A percentile compares a stretch with the other conserved stretches of the same genome.
phyloP scores from a whole-genome alignment of 345 rosid species.

The Kandelia obovata region DNA sequence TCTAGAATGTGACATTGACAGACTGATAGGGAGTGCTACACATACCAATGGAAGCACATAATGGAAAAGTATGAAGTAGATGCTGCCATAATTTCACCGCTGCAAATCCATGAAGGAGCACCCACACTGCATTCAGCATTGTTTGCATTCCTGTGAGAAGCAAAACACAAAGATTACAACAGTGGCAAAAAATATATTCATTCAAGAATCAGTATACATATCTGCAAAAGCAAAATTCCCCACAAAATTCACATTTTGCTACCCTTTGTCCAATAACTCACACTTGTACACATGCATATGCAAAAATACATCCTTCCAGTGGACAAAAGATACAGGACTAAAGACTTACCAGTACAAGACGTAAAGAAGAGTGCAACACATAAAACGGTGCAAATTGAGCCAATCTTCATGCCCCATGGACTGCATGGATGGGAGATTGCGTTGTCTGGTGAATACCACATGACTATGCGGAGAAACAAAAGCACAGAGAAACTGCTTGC shows the following conservation, averaged over 20 bases:
- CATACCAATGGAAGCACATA: slow-evolving; percentile 88
- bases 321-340: background rate
- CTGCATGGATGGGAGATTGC: slow-evolving; percentile 19
- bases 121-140: slow-evolving; percentile 55
- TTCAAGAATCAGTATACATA: background rate
- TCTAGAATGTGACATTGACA: background rate
- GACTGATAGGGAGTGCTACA: background rate
- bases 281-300: background rate
- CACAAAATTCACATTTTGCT: background rate
- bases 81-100: slow-evolving; percentile 64
- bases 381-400: slow-evolving; percentile 43
- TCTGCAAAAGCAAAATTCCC: background rate
- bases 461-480: slow-evolving; percentile 44
- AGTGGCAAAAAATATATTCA: slow-evolving; percentile 1
- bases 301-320: background rate
- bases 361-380: slow-evolving; percentile 48
- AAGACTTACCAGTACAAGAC: slow-evolving; percentile 48
- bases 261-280: background rate
- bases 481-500: slow-evolving; percentile 66
- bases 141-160: slow-evolving; percentile 52
- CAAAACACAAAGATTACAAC: slow-evolving; percentile 1
- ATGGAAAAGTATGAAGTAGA: slow-evolving; percentile 65
- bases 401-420: slow-evolving; percentile 38
- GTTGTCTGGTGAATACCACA: slow-evolving; percentile 25
- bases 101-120: slow-evolving; percentile 69